These are phyloP conservation scores for Rhynchospora tenuis DNA, from an alignment of 176 grass and related monocot genomes.

Conservation along the genomic window DNA sequence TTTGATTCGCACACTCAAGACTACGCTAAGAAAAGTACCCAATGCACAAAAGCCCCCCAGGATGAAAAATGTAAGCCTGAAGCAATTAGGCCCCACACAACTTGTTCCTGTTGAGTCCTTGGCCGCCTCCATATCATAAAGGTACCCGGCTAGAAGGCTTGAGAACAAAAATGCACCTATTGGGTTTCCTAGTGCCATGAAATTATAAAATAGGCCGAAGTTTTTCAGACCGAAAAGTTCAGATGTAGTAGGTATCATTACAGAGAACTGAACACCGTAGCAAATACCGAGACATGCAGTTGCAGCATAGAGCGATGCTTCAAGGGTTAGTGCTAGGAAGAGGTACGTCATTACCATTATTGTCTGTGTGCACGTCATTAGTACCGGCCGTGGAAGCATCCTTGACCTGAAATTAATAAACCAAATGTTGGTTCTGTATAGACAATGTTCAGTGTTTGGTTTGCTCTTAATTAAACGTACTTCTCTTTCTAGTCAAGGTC, in stretches of 20 bases:
- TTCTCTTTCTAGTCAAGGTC: neutral
- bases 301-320: slow-evolving; percentile 21
- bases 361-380: slow-evolving; percentile 43
- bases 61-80: slow-evolving; percentile 46
- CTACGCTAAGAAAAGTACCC: slow-evolving; percentile 41
- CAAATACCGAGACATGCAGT: slow-evolving; percentile 42
- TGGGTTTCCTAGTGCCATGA: slow-evolving; percentile 57
- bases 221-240: slow-evolving; percentile 62
- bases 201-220: slow-evolving; percentile 61
- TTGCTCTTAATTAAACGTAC: neutral
- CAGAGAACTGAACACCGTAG: slow-evolving; percentile 52
- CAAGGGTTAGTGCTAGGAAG: slow-evolving; percentile 28
- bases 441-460: neutral
- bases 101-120: slow-evolving; percentile 3
- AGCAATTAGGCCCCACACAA: slow-evolving; percentile 46
- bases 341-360: slow-evolving; percentile 36
- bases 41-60: slow-evolving; percentile 37
- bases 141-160: slow-evolving; percentile 36
- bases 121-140: slow-evolving; percentile 40
- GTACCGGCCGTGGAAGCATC: slow-evolving; percentile 39
- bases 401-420: slow-evolving; percentile 27
- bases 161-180: slow-evolving; percentile 54
- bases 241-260: slow-evolving; percentile 54
- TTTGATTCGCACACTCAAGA: slow-evolving; percentile 39
- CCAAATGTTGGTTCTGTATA: neutral